Base-by-base conservation (phyloP, 2,329 filamentous ascomycete genomes). In the Acarospora socialis region DNA sequence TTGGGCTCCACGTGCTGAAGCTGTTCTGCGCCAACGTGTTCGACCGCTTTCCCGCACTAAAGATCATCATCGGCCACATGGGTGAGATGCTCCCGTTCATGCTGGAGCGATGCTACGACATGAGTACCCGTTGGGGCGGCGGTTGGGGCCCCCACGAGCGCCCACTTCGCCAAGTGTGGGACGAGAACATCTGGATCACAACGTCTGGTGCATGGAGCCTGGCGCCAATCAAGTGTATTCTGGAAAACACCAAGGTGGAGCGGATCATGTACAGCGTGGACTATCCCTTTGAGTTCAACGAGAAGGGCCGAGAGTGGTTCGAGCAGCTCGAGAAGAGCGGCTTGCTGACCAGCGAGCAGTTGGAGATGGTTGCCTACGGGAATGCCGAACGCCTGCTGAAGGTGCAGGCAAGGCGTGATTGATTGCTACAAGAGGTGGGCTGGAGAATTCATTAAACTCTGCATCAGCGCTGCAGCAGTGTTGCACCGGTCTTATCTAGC, bases 101-200 rank as follows among this genome's bases (percentile, higher is more conserved):
- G 49, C 48, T 73, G 9, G 61, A 68, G 24, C 57, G 68, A 2
- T 56, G 63, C 29, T 34, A 48, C 34, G 43, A 30, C 37, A 30
- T 53, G 19, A 30, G 28, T 3, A 32, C 38, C 45, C 21, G 36
- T 44, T 46, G 14, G 34, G 30, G 7, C 39, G 47, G 13, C n/a
- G 20, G 16, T 38, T 35, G 2, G 18, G 25, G 17, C 14, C 42
- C 49, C 8, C 47, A 49, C 35, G 35, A 48, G 35, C 41, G 56
- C 3, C 45, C 49, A 0, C 62, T 73, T 28, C 43, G 49, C 9
- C 53, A 66, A 8, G 65, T 72, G 2, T 75, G 64, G 57, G 56
- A 63, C 28, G 50, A 60, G 36, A 74, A 74, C 35, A 50, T 73
- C 7, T 73, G 65, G 61, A 46, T 75, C 16, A 72, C 68, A 2